Base-by-base conservation (phyloP, 2,329 filamentous ascomycete genomes). In the Leptographium radiaticola region DNA sequence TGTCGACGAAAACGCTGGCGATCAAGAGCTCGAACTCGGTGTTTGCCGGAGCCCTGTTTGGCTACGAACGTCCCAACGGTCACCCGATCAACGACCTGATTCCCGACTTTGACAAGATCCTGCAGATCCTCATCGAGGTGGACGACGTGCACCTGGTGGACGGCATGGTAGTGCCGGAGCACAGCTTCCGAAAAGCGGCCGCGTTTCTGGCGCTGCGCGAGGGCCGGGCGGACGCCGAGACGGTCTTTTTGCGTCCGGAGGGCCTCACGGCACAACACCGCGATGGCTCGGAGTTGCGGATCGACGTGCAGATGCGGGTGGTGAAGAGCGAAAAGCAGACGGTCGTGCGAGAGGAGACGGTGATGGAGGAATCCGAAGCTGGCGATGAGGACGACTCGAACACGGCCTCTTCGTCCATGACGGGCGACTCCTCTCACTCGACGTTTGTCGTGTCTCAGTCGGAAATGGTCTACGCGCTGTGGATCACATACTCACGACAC, bases 401-500 rank as follows among this genome's bases (percentile, higher is more conserved):
- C 6, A 49, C 48, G 1, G 43, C 44, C 12, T 48, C 52, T 15
- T 53, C 53, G 4, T 49, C 53, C 8, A 39, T 44, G n/a, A 34
- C 42, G 5, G 42, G 50, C 51, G 40, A 42, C 11, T 64, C 70
- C 56, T 65, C 67, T 31, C 63, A 65, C 49, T 63, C 66, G 20
- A 63, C 72, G 10, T 75, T 78, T n/a, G 67, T 76, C 12, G 68
- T 73, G 36, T 64, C 71, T 4, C 73, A 77, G 57, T 80, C 83
- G 16, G 89, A 96, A 66, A 79, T 95, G 58, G 89, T 97, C 0
- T 97, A 90, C 70, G 93, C 93, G 12, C 71, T 98, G 34, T 98
- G 93, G 93, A 86, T 98, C 60, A 97, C 91, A 1, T 98, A 97
- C 66, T 97, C 91, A 18, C 80, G 90, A 58, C 89, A 96, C 63